These are phyloP conservation scores for Polytrichum formosum DNA, from an alignment of 225 moss, liverwort and hornwort genomes.

Conservation along the genomic window DNA sequence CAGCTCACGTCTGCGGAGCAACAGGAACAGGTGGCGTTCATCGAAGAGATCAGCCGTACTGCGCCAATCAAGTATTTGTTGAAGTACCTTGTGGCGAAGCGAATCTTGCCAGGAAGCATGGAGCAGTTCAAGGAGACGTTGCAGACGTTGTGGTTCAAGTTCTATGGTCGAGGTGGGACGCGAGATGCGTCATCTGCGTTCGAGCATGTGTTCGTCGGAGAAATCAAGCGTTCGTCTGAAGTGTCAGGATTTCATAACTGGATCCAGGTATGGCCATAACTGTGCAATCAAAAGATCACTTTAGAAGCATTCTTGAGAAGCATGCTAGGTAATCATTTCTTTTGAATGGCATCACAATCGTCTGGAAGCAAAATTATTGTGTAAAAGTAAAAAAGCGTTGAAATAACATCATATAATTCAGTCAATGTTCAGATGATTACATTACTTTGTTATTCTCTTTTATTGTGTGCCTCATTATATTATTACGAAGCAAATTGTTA, in stretches of 20 bases:
- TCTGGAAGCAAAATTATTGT: too few relatives aligned
- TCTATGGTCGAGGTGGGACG: slow-evolving; percentile 73
- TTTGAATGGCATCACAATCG: too few relatives aligned
- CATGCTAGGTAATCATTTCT: too few relatives aligned
- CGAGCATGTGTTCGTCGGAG: slow-evolving; percentile 97
- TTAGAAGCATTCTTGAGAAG: too few relatives aligned
- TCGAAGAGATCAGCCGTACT: slow-evolving; percentile 97
- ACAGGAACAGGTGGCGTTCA: slow-evolving; percentile 73
- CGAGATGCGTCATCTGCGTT: slow-evolving; percentile 83
- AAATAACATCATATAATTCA: too few relatives aligned
- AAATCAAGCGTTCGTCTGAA: slow-evolving; percentile 65
- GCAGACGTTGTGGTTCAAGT: slow-evolving; percentile 70
- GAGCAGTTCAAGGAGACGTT: slow-evolving; percentile 74
- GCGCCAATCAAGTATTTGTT: slow-evolving; percentile 80
- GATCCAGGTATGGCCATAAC: slow-evolving; percentile 68
- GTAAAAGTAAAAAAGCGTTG: too few relatives aligned
- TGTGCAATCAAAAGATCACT: too few relatives aligned
- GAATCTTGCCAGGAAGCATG: slow-evolving; percentile 51
- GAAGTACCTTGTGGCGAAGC: slow-evolving; percentile 62
- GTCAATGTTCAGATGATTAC: too few relatives aligned
- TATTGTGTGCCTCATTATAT: too few relatives aligned
- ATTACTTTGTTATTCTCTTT: too few relatives aligned
- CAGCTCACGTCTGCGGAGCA: slow-evolving; percentile 38
- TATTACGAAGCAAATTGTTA: too few relatives aligned
- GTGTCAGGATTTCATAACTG: slow-evolving; percentile 97